A percentile compares a stretch with the other conserved stretches of the same genome.
Evolutionary conservation across 1,139 yeast species (phyloP).

Genomic region (Hansenula sp.): DNA sequence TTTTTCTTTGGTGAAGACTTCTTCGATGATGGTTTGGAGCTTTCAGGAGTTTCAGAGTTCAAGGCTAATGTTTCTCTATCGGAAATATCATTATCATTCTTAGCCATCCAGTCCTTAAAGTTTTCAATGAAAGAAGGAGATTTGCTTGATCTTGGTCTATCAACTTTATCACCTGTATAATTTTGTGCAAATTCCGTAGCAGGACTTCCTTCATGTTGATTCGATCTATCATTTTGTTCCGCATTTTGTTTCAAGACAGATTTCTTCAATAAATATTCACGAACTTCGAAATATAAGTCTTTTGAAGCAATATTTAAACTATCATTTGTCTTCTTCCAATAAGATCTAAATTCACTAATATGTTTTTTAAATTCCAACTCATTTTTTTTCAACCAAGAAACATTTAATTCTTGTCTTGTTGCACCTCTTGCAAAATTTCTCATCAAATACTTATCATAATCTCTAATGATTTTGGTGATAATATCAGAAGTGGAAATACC

Average conservation of each 20-base stretch:
- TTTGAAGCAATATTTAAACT: constrained; percentile 72
- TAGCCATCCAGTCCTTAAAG: constrained; percentile 68
- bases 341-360: constrained; percentile 78
- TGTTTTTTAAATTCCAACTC: constrained; percentile 92
- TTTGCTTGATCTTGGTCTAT: constrained; percentile 25
- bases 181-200: constrained; percentile 59
- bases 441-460: constrained; percentile 94
- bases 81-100: constrained; percentile 25
- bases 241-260: constrained; percentile 25
- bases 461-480: constrained; percentile 89
- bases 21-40: not conserved
- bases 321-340: constrained; percentile 72
- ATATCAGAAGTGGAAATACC: constrained; percentile 96
- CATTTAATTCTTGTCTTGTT: constrained; percentile 91
- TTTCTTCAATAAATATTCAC: constrained; percentile 63
- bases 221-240: constrained; percentile 7
- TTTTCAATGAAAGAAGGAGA: constrained; percentile 50
- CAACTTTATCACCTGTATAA: constrained; percentile 27
- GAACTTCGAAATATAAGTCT: constrained; percentile 78
- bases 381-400: constrained; percentile 94
- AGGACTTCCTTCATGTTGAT: constrained; percentile 31
- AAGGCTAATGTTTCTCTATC: constrained; percentile 4
- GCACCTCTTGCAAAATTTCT: constrained; percentile 98
- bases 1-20: not conserved
- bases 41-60: not conserved